Conservation (phyloP, 139 green algal genomes). For the Desmodesmus armatus region DNA sequence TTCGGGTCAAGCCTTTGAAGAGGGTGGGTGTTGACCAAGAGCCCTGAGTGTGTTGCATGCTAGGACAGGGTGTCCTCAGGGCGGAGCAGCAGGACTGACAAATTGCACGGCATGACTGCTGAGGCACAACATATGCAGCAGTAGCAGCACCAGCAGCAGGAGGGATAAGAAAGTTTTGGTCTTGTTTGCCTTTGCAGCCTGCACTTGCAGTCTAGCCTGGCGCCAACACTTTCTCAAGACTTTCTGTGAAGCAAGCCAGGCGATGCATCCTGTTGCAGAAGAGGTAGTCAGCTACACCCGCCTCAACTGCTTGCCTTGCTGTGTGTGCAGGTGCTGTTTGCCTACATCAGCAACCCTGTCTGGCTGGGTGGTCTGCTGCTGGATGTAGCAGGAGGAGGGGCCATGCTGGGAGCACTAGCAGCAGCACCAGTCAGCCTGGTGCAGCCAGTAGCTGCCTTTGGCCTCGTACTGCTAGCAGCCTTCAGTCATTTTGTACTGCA, state of each 20-base stretch:
- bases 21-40: no score
- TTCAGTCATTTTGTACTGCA: slow-evolving; percentile 83
- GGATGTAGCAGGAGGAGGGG: slow-evolving; percentile 82
- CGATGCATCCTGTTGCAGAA: not conserved
- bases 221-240: no score
- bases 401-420: slow-evolving; percentile 75
- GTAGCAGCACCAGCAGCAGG: no score
- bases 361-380: slow-evolving; percentile 80
- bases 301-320: not conserved
- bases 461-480: slow-evolving; percentile 84
- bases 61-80: no score
- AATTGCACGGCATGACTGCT: no score
- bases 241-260: no score
- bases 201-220: no score
- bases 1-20: no score
- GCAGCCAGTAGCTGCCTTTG: slow-evolving; percentile 87
- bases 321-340: slow-evolving; percentile 60
- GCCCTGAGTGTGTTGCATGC: no score
- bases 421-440: slow-evolving; percentile 80
- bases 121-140: not conserved
- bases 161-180: no score
- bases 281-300: not conserved
- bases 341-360: slow-evolving; percentile 67
- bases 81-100: no score
- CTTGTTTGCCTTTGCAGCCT: no score